Percentiles rank a stretch among this genome's conserved stretches.
Evolutionary conservation across 805 yeast species (phyloP).

Genomic region (Candida ulmi): DNA sequence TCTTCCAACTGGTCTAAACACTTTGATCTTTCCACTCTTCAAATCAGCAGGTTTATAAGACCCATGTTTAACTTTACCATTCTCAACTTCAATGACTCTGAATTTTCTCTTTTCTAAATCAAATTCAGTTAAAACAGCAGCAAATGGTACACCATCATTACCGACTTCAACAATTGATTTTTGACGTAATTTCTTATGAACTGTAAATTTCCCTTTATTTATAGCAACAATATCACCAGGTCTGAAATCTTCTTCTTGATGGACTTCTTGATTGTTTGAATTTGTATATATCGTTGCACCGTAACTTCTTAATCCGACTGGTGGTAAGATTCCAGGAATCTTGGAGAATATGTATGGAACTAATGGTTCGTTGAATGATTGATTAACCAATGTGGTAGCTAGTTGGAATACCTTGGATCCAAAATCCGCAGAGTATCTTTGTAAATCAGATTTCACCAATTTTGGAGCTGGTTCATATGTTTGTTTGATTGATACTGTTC

Average conservation of each 20-base stretch:
- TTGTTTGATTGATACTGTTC: too few relatives aligned
- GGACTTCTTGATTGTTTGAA: constrained; percentile 40
- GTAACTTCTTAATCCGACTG: constrained; percentile 61
- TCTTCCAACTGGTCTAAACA: constrained; percentile 74
- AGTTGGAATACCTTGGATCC: constrained; percentile 46
- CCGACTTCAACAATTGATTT: constrained; percentile 60
- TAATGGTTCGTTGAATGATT: constrained; percentile 21
- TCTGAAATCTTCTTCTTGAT: constrained; percentile 54
- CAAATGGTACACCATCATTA: constrained; percentile 42
- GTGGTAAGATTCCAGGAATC: constrained; percentile 40
- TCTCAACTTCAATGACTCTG: constrained; percentile 56
- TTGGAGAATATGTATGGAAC: constrained; percentile 31
- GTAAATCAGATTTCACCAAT: constrained; percentile 41
- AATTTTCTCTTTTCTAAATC: constrained; percentile 70
- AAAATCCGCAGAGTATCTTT: constrained; percentile 39
- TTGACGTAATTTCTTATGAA: constrained; percentile 51
- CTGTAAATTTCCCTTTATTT: constrained; percentile 67
- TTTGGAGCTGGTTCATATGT: constrained; percentile 36
- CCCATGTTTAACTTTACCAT: constrained; percentile 50
- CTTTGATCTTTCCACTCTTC: constrained; percentile 72
- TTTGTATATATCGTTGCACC: constrained; percentile 71
- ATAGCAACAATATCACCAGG: constrained; percentile 85
- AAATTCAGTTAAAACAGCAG: constrained; percentile 63
- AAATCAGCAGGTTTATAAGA: constrained; percentile 67
- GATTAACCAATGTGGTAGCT: constrained; percentile 33